Evolutionary conservation across 345 rosid species (phyloP).

Genomic region (Murraya koenigii): DNA sequence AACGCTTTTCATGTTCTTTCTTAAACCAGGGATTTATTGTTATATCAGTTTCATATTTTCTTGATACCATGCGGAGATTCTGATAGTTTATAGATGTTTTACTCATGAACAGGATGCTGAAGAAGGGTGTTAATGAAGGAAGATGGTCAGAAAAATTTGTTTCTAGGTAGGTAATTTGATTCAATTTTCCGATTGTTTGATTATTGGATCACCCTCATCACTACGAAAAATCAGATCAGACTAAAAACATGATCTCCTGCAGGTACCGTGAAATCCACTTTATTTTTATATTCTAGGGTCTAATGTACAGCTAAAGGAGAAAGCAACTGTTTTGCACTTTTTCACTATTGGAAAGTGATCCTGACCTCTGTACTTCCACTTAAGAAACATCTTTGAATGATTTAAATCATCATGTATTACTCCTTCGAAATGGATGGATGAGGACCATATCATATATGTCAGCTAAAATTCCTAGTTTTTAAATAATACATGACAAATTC

Average conservation of each 20-base stretch:
- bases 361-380: background rate
- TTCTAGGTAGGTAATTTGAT: slow-evolving; percentile 54
- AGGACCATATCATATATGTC: background rate
- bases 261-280: background rate
- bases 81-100: slow-evolving; percentile 12
- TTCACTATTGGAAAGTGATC: background rate
- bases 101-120: slow-evolving; percentile 62
- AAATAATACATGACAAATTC: background rate
- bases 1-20: background rate
- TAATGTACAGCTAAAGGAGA: background rate
- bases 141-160: slow-evolving; percentile 87
- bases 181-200: background rate
- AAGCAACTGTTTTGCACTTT: background rate
- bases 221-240: background rate
- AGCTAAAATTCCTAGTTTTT: background rate
- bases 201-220: background rate
- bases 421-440: background rate
- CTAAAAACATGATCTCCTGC: background rate
- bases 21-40: background rate
- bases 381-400: background rate
- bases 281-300: background rate
- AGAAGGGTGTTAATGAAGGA: slow-evolving; percentile 80
- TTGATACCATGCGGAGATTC: background rate
- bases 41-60: background rate
- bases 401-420: background rate